Evolutionary conservation across 108 stramenopile genomes (phyloP), one percentile per base, ranked within the genome.

Genomic region (Fragilaria radians): DNA sequence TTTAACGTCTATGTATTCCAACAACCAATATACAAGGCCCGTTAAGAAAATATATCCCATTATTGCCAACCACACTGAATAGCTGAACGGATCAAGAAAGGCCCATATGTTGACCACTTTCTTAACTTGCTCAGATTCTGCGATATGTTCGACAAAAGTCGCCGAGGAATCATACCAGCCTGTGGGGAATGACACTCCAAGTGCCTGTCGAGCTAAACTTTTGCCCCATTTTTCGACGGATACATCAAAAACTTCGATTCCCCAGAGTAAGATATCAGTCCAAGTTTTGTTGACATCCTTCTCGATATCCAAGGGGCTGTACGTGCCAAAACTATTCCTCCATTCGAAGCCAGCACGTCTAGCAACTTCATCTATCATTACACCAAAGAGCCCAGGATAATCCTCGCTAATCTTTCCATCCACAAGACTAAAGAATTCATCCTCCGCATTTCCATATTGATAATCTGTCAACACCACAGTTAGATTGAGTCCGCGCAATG

Each of bases 331-430:
- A 23, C 59, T 48, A 50, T 66, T 23, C 23, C 68, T 19, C 72
- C 77, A 78, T 28, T 67, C 42, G 49, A 78, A 78, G 36, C 57
- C 61, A 17, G 72, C 76, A 23, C 76, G 50, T 28, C 0, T 29
- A 1, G 76, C 76, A 22, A 78, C 36, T 51, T 72, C 71, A 53
- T 78, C 76, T 47, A 78, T 21, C 4, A 78, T 27, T 14, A 33
- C 46, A n/a, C 55, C 57, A 0, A 51, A 30, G 19, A 59, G 45
- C 4, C 66, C 68, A 3, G 71, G 62, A 62, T 71, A 32, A 14
- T 28, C 22, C 22, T 5, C 17, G 9, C 29, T 23, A 30, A 67
- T 67, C 52, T 26, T 28, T 57, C 19, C 4, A 60, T 9, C 47
- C 47, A 14, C 18, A 67, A 22, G 0, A 57, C 66, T 51, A 32